Conservation (phyloP, 2,329 filamentous ascomycete genomes). For the Ophiocordyceps camponoti-floridani region DNA sequence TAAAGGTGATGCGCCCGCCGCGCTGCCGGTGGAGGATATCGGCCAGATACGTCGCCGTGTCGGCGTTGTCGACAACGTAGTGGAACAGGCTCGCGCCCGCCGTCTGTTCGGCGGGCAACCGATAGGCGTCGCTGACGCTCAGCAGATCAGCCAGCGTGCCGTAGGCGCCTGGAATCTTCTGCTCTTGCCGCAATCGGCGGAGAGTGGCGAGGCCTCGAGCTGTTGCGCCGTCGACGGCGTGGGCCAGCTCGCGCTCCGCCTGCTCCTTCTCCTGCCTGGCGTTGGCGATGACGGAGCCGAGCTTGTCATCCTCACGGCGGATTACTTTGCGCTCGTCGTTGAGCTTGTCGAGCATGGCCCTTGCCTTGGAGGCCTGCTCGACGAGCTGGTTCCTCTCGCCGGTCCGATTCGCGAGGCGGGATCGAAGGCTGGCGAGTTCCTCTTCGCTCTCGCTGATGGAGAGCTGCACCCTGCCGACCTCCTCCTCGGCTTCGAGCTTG, state of each 20-base stretch:
- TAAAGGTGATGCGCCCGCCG: constrained; percentile 80
- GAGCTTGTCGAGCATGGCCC: constrained; percentile 60
- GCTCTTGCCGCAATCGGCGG: constrained; percentile 61
- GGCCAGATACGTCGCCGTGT: constrained; percentile 67
- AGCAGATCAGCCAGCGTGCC: constrained; percentile 90
- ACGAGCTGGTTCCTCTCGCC: constrained; percentile 55
- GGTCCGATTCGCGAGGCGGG: constrained; percentile 62
- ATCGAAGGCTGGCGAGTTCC: constrained; percentile 52
- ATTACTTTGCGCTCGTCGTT: constrained; percentile 77
- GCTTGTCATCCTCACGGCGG: constrained; percentile 74
- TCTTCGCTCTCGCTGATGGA: constrained; percentile 56
- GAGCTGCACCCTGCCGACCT: constrained; percentile 52
- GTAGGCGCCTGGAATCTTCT: constrained; percentile 71
- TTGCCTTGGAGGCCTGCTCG: constrained; percentile 57
- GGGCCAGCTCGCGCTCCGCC: constrained; percentile 59
- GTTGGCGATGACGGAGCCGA: constrained; percentile 60
- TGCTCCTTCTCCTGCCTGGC: constrained; percentile 59
- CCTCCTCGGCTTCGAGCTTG: constrained; percentile 67
- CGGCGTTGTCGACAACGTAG: constrained; percentile 84
- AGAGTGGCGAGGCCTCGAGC: constrained; percentile 77
- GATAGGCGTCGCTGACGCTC: constrained; percentile 67
- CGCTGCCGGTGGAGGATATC: constrained; percentile 63
- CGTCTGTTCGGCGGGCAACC: constrained; percentile 79
- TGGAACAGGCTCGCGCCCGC: constrained; percentile 88
- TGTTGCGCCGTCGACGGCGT: constrained; percentile 80